Conservation (phyloP, 140 eudicot species). For the Oenanthe javanica region DNA sequence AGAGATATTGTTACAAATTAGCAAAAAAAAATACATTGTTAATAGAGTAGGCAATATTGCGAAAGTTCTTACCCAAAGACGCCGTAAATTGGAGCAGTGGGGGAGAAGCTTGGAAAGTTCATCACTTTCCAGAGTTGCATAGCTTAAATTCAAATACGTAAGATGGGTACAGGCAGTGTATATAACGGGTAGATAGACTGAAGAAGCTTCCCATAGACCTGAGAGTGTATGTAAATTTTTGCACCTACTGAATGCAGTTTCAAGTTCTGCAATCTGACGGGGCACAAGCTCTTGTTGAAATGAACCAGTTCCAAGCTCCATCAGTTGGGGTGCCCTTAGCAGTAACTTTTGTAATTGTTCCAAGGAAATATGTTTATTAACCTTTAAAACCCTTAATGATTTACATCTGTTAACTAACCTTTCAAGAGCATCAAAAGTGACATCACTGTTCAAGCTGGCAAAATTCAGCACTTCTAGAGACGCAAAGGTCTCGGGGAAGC, state of each 20-base stretch:
- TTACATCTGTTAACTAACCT: conserved; percentile 64
- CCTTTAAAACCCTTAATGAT: conserved; percentile 47
- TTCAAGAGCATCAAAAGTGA: conserved; percentile 61
- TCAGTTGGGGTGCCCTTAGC: conserved; percentile 53
- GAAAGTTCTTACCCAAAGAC: conserved; percentile 72
- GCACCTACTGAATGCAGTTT: conserved; percentile 38
- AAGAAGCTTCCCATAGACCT: conserved; percentile 68
- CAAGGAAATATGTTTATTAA: conserved; percentile 43
- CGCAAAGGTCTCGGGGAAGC: conserved; percentile 61
- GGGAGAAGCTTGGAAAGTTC: conserved; percentile 53
- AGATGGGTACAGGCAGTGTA: conserved; percentile 48
- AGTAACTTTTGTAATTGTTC: conserved; percentile 56
- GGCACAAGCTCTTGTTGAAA: conserved; percentile 47
- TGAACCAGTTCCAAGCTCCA: conserved; percentile 72
- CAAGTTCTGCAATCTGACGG: conserved; percentile 29
- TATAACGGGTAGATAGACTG: conserved; percentile 43
- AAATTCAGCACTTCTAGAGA: conserved; percentile 62
- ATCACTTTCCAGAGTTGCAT: conserved; percentile 37
- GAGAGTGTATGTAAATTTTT: conserved; percentile 40
- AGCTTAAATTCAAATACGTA: conserved; percentile 66
- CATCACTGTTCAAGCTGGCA: conserved; percentile 44
- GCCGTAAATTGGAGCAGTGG: conserved; percentile 52
- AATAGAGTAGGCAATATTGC: background rate
- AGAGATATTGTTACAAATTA: background rate
- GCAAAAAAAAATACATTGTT: background rate